Base-by-base conservation (phyloP, 2,329 filamentous ascomycete genomes). In the Huntiella savannae region DNA sequence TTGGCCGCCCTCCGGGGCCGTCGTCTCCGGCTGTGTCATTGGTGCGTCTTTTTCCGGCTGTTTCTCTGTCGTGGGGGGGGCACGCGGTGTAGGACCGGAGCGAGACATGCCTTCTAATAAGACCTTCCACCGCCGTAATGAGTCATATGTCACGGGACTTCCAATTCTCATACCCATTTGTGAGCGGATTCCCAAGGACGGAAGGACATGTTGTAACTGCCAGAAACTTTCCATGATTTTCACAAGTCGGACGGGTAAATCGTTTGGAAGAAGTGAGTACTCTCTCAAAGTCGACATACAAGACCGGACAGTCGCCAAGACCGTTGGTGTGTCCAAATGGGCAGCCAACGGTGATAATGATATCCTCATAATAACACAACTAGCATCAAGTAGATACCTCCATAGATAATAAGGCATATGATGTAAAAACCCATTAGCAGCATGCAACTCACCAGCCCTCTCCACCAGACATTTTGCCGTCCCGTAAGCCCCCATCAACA, bases 371-470 rank as follows among this genome's bases (percentile, higher is more conserved):
- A 68, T 56, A 50, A 70, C 60, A 53, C 64, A 67, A 40, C 59
- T 55, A 33, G 70, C 67, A 35, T 64, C 62, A 43, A 70, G 52
- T 33, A 71, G 51, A 37, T 62, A 61, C 36, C 70, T 64, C 52
- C 67, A 67, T 48, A 69, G 61, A 55, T 66, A 69, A 53, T 71
- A 64, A 2, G 70, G 66, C 4, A 65, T 60, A 54, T 73, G 67
- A 2, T 56, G 56, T 10, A 73, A 58, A 50, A 69, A 63, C 33
- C 57, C 51, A 1, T 52, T 47, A 50, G 61, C 59, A 4, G 57
- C 52, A 40, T 71, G 66, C 6, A 71, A 61, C 43, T 62, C 58
- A 28, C 64, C 55, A 2, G 63, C 61, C 10, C 61, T 59, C 36
- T 60, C 60, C 48, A 73, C 56, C 45, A 71, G 57, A 10, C 62